These are phyloP conservation scores for Fusarium sp. DNA, from an alignment of 2,329 filamentous ascomycete genomes.

Conservation along the genomic window DNA sequence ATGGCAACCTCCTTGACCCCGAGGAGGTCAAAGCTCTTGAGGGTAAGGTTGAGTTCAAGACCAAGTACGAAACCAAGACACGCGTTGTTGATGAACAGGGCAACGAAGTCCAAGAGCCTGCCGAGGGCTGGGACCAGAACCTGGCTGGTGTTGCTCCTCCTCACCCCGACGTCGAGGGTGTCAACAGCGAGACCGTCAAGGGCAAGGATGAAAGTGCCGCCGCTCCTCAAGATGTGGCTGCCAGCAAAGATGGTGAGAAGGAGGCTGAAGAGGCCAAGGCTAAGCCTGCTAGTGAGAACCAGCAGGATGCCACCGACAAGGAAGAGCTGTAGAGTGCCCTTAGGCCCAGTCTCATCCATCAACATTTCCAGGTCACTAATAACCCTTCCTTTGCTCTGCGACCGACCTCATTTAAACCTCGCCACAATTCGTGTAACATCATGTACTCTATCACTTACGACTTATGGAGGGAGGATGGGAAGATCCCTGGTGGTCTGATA, in stretches of 20 bases:
- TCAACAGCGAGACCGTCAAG: constrained; percentile 65
- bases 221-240: constrained; percentile 48
- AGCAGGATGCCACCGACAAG: constrained; percentile 63
- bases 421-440: constrained; percentile 34
- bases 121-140: constrained; percentile 50
- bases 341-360: not conserved
- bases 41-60: constrained; percentile 95
- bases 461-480: constrained; percentile 34
- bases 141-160: constrained; percentile 61
- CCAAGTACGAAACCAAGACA: constrained; percentile 93
- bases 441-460: constrained; percentile 42
- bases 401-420: not conserved
- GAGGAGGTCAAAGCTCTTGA: constrained; percentile 84
- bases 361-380: not conserved
- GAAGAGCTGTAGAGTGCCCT: constrained; percentile 47
- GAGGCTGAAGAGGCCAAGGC: constrained; percentile 63
- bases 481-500: not conserved
- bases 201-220: constrained; percentile 46
- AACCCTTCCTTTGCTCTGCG: not conserved
- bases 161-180: constrained; percentile 68
- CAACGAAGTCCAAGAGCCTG: constrained; percentile 70
- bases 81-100: constrained; percentile 81
- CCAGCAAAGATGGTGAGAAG: constrained; percentile 67
- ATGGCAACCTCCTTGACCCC: constrained; percentile 86
- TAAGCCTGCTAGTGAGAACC: constrained; percentile 70